phyloP scores from a whole-genome alignment of 108 stramenopile species.

The Fragilaria crotonensis region DNA sequence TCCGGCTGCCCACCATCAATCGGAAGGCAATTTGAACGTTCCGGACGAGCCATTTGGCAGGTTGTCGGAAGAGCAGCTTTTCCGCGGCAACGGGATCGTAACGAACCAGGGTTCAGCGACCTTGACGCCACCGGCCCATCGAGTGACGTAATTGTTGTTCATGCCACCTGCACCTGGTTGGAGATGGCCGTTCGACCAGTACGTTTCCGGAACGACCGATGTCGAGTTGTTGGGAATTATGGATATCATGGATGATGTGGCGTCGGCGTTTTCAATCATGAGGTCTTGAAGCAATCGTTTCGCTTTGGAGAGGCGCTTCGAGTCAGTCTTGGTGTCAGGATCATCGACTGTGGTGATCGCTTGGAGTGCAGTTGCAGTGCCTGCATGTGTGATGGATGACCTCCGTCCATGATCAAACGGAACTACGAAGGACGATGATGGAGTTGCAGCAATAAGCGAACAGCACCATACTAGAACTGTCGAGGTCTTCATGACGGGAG shows the following conservation, averaged over 20 bases:
- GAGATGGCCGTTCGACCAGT: constrained; percentile 46
- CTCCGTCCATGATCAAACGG: too few species aligned
- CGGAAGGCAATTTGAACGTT: constrained; percentile 84
- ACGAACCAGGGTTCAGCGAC: constrained; percentile 85
- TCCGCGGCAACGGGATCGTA: constrained; percentile 86
- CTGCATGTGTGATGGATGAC: too few species aligned
- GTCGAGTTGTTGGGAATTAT: background rate
- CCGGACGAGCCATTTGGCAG: constrained; percentile 86
- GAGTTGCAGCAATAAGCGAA: too few species aligned
- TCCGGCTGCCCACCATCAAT: constrained; percentile 73
- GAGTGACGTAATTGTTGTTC: constrained; percentile 27
- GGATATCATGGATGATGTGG: background rate
- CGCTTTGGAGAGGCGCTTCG: constrained; percentile 2
- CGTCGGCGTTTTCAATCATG: background rate
- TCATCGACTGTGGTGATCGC: too few species aligned
- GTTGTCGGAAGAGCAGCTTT: constrained; percentile 75
- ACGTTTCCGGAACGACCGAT: constrained; percentile 23
- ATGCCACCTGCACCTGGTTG: too few species aligned
- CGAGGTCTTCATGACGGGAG: too few species aligned
- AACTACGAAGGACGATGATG: too few species aligned
- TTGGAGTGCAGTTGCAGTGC: too few species aligned
- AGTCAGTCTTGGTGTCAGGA: too few species aligned
- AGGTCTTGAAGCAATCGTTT: background rate
- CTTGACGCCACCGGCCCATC: constrained; percentile 48
- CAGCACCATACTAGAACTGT: too few species aligned